Base-by-base conservation (phyloP, 1,284 basidiomycete species). In the Cryptococcus amylolentus region DNA sequence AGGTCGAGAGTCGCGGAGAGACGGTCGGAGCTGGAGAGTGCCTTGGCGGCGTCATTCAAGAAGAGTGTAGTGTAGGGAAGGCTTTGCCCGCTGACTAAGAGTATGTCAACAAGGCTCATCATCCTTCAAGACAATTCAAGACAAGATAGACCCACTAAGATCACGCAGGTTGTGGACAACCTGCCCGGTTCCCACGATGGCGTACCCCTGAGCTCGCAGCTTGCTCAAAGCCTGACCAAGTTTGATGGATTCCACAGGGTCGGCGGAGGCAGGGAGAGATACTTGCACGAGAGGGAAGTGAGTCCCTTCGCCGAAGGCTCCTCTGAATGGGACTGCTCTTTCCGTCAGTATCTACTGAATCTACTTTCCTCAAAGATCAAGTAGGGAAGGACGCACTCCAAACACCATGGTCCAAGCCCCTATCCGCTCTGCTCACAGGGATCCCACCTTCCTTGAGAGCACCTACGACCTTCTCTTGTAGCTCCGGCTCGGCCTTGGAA, bases 331-430 rank as follows among this genome's bases (percentile, higher is more conserved):
- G 12, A 79, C 78, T 76, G 57, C 13, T 12, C 23, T 26, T 47
- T n/a, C 12, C 13, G n/a, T 47, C 46, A 47, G 46, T 5, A 28
- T 16, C 10, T 43, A 2, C 18, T 20, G 4, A 26, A 9, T 27
- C 13, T 43, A 20, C 26, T 39, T 27, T n/a, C n/a, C n/a, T n/a
- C n/a, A n/a, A n/a, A n/a, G n/a, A n/a, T n/a, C n/a, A n/a, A n/a
- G n/a, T n/a, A 16, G 37, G 51, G 14, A 31, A 9, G 4, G 18
- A 66, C 71, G 59, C 56, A 73, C 71, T 66, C 70, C 71, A 81
- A 10, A 80, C 71, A 48, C 80, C 80, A 61, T 81, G 80, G 64
- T 81, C 80, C 37, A 78, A 62, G 0, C 79, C 79, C 7, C 80
- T 66, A 27, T 69, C 61, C 18, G 60, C 66, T 20, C 56, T 61